Evolutionary conservation across 441 rosid species (phyloP), one percentile per base, ranked within the genome.

Genomic region (Mallotus repandus): DNA sequence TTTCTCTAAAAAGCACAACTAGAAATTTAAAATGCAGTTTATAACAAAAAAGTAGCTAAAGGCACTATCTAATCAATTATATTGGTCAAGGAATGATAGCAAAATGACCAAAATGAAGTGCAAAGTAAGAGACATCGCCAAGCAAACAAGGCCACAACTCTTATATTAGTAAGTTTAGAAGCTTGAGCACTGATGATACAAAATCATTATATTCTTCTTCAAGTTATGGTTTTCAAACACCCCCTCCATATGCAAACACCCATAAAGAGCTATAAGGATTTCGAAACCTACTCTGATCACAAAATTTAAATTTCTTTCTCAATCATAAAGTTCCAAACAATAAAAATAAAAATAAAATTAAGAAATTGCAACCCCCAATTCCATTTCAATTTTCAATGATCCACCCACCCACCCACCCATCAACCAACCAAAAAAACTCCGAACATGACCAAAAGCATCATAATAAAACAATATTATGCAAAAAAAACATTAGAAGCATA

Each of bases 221-320:
- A 60, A 85, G 84, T 76, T 89, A 92, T 12, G 96, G 96, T 75
- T 92, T 89, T 65, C 76, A 92, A 64, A 92, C 97, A 62, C 94
- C 96, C 21, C 97, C 98, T 21, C 86, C 91, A 59, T 83, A 78
- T 64, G 66, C 83, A 55, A 76, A 87, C 93, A 22, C 93, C 97
- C 56, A 81, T 88, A 10, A 91, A 91, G 82, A 80, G 77, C 74
- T 84, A 79, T 79, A 88, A 79, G 81, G 89, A 89, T 10, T 82
- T 79, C 14, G 80, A 82, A 80, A 85, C 81, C 81, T 75, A 62
- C 70, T 82, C 89, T 4, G 86, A 89, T 72, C 86, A 86, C 75
- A 88, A 84, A 72, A 9, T 45, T 4, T 45, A 7, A 1, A 9
- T 45, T 45, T 9, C 48, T 45, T 45, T 45, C 48, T 45, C 9